phyloP scores from a whole-genome alignment of 2,329 filamentous ascomycete genomes.

The Calonectria honghensis region DNA sequence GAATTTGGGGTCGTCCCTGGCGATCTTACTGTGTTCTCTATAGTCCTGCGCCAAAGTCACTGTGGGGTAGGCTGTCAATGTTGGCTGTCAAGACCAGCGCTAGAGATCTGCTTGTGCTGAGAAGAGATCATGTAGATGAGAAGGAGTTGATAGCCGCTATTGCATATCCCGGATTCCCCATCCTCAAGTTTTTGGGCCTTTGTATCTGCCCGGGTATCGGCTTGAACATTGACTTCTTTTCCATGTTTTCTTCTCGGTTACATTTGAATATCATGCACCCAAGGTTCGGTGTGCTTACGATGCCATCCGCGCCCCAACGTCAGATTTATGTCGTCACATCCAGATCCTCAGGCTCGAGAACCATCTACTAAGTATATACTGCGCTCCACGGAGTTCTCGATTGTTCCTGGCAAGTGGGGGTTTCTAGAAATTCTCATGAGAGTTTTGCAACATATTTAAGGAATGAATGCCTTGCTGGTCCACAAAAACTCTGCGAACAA shows the following conservation, averaged over 20 bases:
- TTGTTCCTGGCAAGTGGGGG: neutral
- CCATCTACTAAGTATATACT: neutral
- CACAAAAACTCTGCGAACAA: neutral
- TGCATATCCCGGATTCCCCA: neutral
- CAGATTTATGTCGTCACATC: neutral
- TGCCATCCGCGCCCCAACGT: neutral
- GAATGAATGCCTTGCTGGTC: neutral
- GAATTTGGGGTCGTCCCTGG: constrained; percentile 9
- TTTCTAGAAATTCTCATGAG: neutral
- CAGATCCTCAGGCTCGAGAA: neutral
- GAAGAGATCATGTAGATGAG: neutral
- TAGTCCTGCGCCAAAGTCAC: neutral
- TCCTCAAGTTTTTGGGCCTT: neutral
- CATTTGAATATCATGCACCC: neutral
- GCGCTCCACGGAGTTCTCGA: neutral
- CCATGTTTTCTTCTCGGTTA: neutral
- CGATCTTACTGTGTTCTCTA: neutral
- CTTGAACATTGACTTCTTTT: neutral
- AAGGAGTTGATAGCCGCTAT: neutral
- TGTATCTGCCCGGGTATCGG: neutral
- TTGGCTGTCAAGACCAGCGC: neutral
- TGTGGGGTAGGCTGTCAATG: neutral
- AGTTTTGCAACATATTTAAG: neutral
- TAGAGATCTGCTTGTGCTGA: neutral
- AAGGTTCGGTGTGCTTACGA: neutral